Conservation (phyloP, 2,329 filamentous ascomycete genomes). For the Curvularia lunata region DNA sequence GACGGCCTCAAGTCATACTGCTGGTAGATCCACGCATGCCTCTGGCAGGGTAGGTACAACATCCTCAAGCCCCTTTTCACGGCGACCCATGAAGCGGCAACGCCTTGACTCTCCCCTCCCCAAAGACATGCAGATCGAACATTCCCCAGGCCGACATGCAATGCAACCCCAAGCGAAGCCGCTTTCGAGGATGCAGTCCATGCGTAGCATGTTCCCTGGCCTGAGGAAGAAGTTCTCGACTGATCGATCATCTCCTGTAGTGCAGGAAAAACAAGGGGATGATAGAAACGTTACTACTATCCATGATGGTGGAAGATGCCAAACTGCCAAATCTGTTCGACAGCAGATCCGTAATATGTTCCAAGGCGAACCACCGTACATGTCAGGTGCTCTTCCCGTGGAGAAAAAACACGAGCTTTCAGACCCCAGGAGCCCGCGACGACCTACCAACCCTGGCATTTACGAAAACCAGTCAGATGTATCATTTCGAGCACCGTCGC, state of each 20-base stretch:
- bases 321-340: not conserved
- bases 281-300: slow-evolving; percentile 17
- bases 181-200: slow-evolving; percentile 34
- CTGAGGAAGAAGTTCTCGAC: slow-evolving; percentile 33
- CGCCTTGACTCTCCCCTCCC: slow-evolving; percentile 41
- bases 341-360: slow-evolving; percentile 5
- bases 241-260: slow-evolving; percentile 12
- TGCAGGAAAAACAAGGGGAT: not conserved
- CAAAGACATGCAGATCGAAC: slow-evolving; percentile 22
- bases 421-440: slow-evolving; percentile 8
- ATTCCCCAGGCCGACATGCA: slow-evolving; percentile 36
- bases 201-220: slow-evolving; percentile 34
- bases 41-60: slow-evolving; percentile 13
- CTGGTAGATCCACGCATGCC: slow-evolving; percentile 29
- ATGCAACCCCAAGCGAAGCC: slow-evolving; percentile 50
- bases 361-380: slow-evolving; percentile 23
- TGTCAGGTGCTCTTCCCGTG: slow-evolving; percentile 36
- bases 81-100: slow-evolving; percentile 39
- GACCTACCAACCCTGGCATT: slow-evolving; percentile 10
- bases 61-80: slow-evolving; percentile 18
- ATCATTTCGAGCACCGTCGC: slow-evolving; percentile 30
- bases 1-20: slow-evolving; percentile 35
- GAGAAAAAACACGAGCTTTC: slow-evolving; percentile 8
- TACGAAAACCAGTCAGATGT: slow-evolving; percentile 20
- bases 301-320: slow-evolving; percentile 24